Evolutionary conservation across 306 rosid species (phyloP).

Genomic region (Prinsepia uniflora): DNA sequence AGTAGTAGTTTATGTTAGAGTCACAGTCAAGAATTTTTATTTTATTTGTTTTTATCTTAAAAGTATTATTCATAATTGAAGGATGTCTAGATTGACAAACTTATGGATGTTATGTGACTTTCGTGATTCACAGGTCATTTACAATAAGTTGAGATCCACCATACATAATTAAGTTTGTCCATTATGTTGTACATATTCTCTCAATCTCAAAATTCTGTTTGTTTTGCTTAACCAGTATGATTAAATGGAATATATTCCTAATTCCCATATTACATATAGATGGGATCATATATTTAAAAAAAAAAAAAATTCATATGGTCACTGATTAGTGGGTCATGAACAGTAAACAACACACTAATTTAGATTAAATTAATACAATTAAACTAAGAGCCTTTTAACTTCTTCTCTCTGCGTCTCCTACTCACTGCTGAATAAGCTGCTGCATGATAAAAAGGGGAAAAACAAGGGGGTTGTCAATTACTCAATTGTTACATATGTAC

Average conservation of each 20-base stretch:
- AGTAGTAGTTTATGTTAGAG: too few relatives aligned
- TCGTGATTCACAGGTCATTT: too few relatives aligned
- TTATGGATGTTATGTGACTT: not conserved
- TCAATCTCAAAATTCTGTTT: not conserved
- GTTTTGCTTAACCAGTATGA: slow-evolving; percentile 4
- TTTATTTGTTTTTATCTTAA: too few relatives aligned
- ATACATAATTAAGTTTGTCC: not conserved
- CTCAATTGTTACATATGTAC: too few relatives aligned
- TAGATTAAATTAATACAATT: not conserved
- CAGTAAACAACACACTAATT: not conserved
- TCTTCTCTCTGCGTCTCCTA: too few relatives aligned
- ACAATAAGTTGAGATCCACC: too few relatives aligned
- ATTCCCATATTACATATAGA: not conserved
- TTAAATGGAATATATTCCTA: slow-evolving; percentile 5
- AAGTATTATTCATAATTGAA: not conserved
- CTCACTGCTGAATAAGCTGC: too few relatives aligned
- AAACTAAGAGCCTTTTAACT: too few relatives aligned
- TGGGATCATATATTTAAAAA: not conserved
- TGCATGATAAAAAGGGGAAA: too few relatives aligned
- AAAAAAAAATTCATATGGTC: too few relatives aligned
- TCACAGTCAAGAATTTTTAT: too few relatives aligned
- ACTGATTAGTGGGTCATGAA: slow-evolving; percentile 1
- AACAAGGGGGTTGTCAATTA: too few relatives aligned
- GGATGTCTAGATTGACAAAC: not conserved
- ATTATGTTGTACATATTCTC: not conserved